phyloP scores from a whole-genome alignment of 2,329 filamentous ascomycete species.

The Hypoxylon sp. region DNA sequence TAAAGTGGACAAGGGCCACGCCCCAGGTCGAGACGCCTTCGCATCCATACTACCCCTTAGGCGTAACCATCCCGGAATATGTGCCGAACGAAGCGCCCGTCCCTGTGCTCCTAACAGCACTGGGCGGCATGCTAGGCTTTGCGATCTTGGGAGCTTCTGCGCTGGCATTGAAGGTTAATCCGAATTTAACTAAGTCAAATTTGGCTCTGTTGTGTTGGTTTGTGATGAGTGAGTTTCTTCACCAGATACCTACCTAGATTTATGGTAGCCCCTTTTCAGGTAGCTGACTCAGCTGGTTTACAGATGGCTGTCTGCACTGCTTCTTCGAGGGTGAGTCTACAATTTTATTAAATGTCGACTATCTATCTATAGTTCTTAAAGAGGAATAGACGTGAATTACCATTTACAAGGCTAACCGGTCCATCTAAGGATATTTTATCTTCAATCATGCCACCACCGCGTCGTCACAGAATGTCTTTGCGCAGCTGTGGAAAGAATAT shows the following conservation, averaged over 20 bases:
- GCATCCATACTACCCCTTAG: slow-evolving; percentile 68
- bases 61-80: slow-evolving; percentile 62
- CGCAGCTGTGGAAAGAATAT: slow-evolving; percentile 95
- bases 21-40: slow-evolving; percentile 38
- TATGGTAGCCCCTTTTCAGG: slow-evolving; percentile 1
- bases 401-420: not conserved
- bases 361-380: not conserved
- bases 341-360: not conserved
- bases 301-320: slow-evolving; percentile 79
- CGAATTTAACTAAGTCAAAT: slow-evolving; percentile 57
- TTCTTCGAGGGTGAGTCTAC: slow-evolving; percentile 79
- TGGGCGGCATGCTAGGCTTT: slow-evolving; percentile 57
- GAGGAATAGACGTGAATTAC: not conserved
- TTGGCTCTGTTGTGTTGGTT: slow-evolving; percentile 68
- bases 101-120: slow-evolving; percentile 56
- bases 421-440: slow-evolving; percentile 77
- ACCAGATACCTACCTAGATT: not conserved
- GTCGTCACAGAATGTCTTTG: slow-evolving; percentile 78
- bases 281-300: slow-evolving; percentile 26
- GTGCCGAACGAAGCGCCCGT: slow-evolving; percentile 61
- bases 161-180: slow-evolving; percentile 53
- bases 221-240: slow-evolving; percentile 63
- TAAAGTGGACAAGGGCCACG: slow-evolving; percentile 9
- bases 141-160: slow-evolving; percentile 55
- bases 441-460: slow-evolving; percentile 76